Evolutionary conservation across 805 yeast genomes (phyloP), one percentile per base, ranked within the genome.

Genomic region (Yarrowia hollandica): DNA sequence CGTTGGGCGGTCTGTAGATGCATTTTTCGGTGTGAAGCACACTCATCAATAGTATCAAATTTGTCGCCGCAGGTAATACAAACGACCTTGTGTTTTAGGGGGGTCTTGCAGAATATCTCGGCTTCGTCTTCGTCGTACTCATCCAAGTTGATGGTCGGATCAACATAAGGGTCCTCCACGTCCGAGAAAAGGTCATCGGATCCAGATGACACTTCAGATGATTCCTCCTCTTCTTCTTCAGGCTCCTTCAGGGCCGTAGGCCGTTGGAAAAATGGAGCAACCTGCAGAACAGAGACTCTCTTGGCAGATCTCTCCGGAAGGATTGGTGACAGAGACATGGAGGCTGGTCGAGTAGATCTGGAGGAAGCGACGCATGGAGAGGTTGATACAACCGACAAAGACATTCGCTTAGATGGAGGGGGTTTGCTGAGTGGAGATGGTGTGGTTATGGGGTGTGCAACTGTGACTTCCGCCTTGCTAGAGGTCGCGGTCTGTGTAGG

Each of bases 121-220:
- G 39, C 39, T 16, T 48, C 55, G 39, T 48, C 55, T 8, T 48
- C 55, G 30, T 33, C 55, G 30, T 48, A 48, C 39, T 48, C 55
- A 16, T 48, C 55, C 30, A 48, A 16, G 19, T 48, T 48, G 39
- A 48, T 48, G 39, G 55, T 48, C 22, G 55, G 55, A 30, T 48
- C 55, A 14, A 48, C 55, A 12, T 48, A 48, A 2, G 39, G 55
- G 22, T 48, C 55, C 34, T 48, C 55, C 18, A 15, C 22, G 21
- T 48, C 55, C n/a, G 55, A 48, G 30, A 48, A 48, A 18, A 48
- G 33, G 39, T 48, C 55, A 22, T 48, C 55, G 7, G 39, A 48
- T 10, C 39, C 55, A 6, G 55, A 48, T 6, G 55, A 48, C 2
- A 39, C 33, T 8, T 26, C 30, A 4, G 38, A 28, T 3, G 9